Evolutionary conservation across 257 asterid genomes (phyloP).

Genomic region (Solanum rostratum): DNA sequence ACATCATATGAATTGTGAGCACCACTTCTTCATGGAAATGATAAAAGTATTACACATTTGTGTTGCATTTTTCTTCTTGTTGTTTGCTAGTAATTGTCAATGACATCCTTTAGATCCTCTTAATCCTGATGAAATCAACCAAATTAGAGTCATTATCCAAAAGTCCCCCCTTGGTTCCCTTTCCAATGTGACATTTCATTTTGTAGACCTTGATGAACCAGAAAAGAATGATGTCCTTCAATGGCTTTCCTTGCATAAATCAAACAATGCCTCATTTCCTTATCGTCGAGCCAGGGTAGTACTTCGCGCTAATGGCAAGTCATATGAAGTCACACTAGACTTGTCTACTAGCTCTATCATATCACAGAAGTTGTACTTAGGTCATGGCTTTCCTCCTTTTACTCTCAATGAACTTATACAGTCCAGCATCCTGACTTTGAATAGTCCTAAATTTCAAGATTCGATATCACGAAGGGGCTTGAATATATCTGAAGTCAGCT

Average conservation of each 20-base stretch:
- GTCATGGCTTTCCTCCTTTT: constrained; percentile 49
- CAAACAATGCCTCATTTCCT: constrained; percentile 13
- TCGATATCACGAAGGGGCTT: constrained; percentile 46
- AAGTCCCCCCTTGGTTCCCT: constrained; percentile 5
- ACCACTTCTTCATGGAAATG: not conserved
- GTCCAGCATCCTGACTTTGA: constrained; percentile 24
- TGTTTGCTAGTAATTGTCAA: not conserved
- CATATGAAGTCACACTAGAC: constrained; percentile 37
- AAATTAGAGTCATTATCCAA: constrained; percentile 10
- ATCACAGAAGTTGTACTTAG: constrained; percentile 27
- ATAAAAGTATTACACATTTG: not conserved
- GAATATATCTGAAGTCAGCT: constrained; percentile 44
- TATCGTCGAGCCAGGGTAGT: constrained; percentile 36
- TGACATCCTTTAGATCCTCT: constrained; percentile 71
- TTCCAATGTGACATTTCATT: not conserved
- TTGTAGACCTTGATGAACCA: constrained; percentile 10
- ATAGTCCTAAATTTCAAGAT: constrained; percentile 25
- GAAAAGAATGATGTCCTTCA: constrained; percentile 35
- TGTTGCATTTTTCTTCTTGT: not conserved
- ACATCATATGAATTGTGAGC: not conserved
- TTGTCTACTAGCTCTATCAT: constrained; percentile 15
- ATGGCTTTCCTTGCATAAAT: constrained; percentile 22
- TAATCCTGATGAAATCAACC: constrained; percentile 33
- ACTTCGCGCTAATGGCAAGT: constrained; percentile 21
- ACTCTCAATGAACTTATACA: constrained; percentile 29